These are phyloP conservation scores for Neurospora africana DNA, from an alignment of 495 filamentous ascomycete species.

Conservation along the genomic window DNA sequence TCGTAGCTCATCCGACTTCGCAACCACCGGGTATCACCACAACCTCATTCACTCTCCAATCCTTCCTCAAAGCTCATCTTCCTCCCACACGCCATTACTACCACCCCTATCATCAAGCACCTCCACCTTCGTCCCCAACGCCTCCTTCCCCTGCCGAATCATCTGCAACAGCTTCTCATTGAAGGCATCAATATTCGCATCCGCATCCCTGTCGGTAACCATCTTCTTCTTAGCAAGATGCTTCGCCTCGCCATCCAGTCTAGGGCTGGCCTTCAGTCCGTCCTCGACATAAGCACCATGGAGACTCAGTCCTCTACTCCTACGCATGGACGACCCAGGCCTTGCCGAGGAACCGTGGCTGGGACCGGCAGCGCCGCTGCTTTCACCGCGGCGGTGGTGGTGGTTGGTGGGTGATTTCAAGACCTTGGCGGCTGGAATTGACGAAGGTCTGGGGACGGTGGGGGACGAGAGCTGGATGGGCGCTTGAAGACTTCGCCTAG, in stretches of 20 bases:
- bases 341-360: conserved; percentile 8
- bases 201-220: conserved; percentile 65
- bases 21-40: neutral
- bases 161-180: conserved; percentile 69
- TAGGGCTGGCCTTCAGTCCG: conserved; percentile 28
- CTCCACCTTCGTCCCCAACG: conserved; percentile 68
- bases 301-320: neutral
- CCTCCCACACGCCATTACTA: conserved; percentile 24
- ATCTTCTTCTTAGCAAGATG: conserved; percentile 53
- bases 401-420: conserved; percentile 13
- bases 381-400: conserved; percentile 26
- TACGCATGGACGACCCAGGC: neutral
- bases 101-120: conserved; percentile 48
- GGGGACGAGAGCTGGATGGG: neutral
- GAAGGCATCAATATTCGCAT: conserved; percentile 65
- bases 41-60: neutral
- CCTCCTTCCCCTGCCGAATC: conserved; percentile 82
- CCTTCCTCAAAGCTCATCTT: conserved; percentile 17
- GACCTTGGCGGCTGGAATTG: neutral
- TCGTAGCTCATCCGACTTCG: neutral
- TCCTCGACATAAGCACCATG: conserved; percentile 4
- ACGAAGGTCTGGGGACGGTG: conserved; percentile 2
- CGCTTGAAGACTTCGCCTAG: neutral
- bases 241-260: conserved; percentile 51
- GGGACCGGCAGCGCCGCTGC: conserved; percentile 20